Percentiles rank a stretch among this genome's conserved stretches.
phyloP scores from a whole-genome alignment of 2,329 filamentous ascomycete species.

The Sporothrix schenckii region DNA sequence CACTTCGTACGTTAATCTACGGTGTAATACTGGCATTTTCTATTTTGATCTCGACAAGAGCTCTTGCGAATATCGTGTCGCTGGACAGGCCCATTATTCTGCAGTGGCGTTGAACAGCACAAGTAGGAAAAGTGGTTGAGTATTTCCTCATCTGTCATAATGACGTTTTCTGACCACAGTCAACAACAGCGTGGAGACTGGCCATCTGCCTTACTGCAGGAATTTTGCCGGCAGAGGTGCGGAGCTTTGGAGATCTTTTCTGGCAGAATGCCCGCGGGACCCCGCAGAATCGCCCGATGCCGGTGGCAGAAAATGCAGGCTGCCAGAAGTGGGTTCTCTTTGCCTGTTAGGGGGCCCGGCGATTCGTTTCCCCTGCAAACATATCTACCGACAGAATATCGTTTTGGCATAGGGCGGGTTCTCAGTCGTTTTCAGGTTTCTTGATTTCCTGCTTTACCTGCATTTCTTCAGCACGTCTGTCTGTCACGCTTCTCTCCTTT shows the following conservation, averaged over 20 bases:
- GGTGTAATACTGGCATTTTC: too few relatives aligned
- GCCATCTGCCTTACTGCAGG: too few relatives aligned
- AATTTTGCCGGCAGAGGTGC: neutral
- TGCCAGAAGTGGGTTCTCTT: neutral
- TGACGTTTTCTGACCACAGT: too few relatives aligned
- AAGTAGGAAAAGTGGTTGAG: too few relatives aligned
- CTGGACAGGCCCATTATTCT: too few relatives aligned
- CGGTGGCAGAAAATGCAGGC: neutral
- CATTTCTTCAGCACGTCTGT: too few relatives aligned
- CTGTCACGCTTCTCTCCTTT: neutral
- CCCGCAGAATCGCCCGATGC: neutral
- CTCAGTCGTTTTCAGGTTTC: neutral
- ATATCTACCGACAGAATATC: constrained; percentile 10
- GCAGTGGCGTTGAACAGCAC: too few relatives aligned
- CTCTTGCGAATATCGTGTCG: too few relatives aligned
- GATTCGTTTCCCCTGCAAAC: neutral
- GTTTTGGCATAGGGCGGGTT: neutral
- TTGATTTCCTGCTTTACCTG: neutral
- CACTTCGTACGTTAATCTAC: too few relatives aligned
- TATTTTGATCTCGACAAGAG: too few relatives aligned
- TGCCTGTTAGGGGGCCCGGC: neutral
- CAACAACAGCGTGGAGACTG: too few relatives aligned
- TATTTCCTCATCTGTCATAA: too few relatives aligned
- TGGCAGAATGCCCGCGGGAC: neutral
- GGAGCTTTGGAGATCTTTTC: neutral